phyloP scores from a whole-genome alignment of 768 basidiomycete genomes.

The Leccinellum rugosiceps region DNA sequence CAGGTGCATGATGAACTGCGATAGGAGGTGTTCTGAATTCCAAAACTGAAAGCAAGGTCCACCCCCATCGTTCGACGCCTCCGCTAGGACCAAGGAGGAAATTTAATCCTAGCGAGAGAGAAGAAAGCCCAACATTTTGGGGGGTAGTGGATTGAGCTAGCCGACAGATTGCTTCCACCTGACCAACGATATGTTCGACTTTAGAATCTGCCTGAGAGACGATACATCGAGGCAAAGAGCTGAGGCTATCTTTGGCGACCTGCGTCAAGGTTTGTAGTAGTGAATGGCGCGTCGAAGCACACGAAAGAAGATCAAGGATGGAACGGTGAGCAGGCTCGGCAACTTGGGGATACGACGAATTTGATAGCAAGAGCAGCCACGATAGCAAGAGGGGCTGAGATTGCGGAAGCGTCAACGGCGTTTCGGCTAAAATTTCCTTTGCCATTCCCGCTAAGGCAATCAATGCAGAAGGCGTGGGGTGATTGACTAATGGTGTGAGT shows the following conservation, averaged over 20 bases:
- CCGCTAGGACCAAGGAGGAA: constrained; percentile 77
- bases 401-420: constrained; percentile 62
- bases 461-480: constrained; percentile 68
- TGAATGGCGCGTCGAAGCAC: constrained; percentile 42
- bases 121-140: constrained; percentile 28
- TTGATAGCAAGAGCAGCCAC: constrained; percentile 70
- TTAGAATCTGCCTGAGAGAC: constrained; percentile 69
- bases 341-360: constrained; percentile 54
- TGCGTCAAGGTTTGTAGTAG: constrained; percentile 58
- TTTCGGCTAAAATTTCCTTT: constrained; percentile 46
- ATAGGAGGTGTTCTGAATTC: constrained; percentile 62
- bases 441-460: constrained; percentile 56
- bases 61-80: constrained; percentile 90
- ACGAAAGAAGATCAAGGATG: constrained; percentile 44
- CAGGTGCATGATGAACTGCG: constrained; percentile 43
- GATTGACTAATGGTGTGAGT: constrained; percentile 65
- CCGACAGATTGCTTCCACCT: constrained; percentile 70
- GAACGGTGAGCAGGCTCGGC: constrained; percentile 44
- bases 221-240: constrained; percentile 69
- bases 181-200: constrained; percentile 61
- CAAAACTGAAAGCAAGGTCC: constrained; percentile 77
- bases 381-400: constrained; percentile 66
- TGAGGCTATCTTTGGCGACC: constrained; percentile 61
- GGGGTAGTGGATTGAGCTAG: constrained; percentile 30
- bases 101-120: constrained; percentile 53